These are phyloP conservation scores for Coelastrella sp. DNA, from an alignment of 139 green algal species.

Conservation along the genomic window DNA sequence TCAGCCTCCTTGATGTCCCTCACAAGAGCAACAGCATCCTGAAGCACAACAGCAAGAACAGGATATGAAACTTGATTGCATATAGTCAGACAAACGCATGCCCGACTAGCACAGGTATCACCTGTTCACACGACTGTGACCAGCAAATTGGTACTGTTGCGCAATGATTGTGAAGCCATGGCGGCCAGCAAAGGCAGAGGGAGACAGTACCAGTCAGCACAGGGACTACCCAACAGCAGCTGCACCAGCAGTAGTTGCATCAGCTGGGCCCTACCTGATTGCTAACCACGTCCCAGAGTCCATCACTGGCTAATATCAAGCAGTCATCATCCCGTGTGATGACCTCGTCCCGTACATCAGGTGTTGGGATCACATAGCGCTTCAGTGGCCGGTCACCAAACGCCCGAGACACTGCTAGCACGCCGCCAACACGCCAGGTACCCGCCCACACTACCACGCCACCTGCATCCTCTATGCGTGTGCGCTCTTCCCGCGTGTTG, in stretches of 20 bases:
- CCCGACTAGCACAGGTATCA: too few species aligned
- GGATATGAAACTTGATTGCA: neutral
- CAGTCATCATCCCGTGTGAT: constrained; percentile 77
- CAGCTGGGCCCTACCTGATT: constrained; percentile 69
- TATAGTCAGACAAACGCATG: too few species aligned
- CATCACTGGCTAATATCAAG: constrained; percentile 92
- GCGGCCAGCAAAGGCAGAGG: too few species aligned
- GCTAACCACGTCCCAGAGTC: constrained; percentile 94
- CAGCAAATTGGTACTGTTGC: too few species aligned
- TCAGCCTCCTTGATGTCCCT: constrained; percentile 68
- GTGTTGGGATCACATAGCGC: constrained; percentile 85
- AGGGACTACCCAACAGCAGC: too few species aligned
- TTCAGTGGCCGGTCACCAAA: constrained; percentile 98
- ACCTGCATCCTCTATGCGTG: constrained; percentile 92
- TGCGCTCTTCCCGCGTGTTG: constrained; percentile 89
- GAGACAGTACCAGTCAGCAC: too few species aligned
- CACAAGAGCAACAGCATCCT: constrained; percentile 77
- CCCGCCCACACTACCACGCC: constrained; percentile 95
- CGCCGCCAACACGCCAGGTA: constrained; percentile 94
- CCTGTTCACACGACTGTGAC: too few species aligned
- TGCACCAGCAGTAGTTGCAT: neutral
- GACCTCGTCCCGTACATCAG: constrained; percentile 82
- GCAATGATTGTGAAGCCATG: too few species aligned
- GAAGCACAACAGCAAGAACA: neutral
- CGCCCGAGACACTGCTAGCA: constrained; percentile 94